Base-by-base conservation (phyloP, 805 yeast genomes). In the Torulaspora delbrueckii region DNA sequence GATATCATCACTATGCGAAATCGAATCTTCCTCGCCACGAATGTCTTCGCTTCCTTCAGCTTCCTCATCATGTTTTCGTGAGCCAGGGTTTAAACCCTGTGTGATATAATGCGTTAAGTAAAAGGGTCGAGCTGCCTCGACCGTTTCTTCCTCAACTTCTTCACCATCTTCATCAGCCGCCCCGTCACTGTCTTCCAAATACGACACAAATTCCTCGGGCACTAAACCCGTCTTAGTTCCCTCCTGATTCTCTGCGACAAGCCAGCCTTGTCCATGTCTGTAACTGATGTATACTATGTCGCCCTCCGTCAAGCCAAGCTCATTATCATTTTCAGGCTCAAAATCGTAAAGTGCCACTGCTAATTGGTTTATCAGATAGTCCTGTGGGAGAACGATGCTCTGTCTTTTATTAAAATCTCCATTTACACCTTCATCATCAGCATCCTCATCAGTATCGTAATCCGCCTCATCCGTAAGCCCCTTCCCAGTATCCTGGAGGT, bases 201-300 rank as follows among this genome's bases (percentile, higher is more conserved):
- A 60, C 42, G 86, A 84, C 25, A 93, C 96, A 58, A 90, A 93
- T 57, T 86, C 96, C 58, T 90, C 96, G 1, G 99, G 99, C 5
- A 93, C 95, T 42, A 93, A 76, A 1, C 99, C 99, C 9, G 95
- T 86, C 51, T 56, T 56, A 1, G 63, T 57, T 14, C 62, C 54
- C 16, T 50, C 54, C 18, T 55, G 90, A 50, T 59, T 59, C 55
- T 79, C 81, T 0, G 97, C 98, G 42, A 93, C 97, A 3, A 93
- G 75, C 99, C 99, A 93, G 6, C 99, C 99, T 63, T 91, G 97
- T 22, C 98, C 98, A 63, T 91, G 96, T 46, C 95, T 79, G 64
- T 90, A 91, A 48, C 84, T 80, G 25, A 93, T 84, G 78, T 89
- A 83, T 2, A 93, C 79, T 10, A 79, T 65, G 66, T 93, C 97